Evolutionary conservation across 2,329 filamentous ascomycete species (phyloP), one percentile per base, ranked within the genome.

Genomic region (Simplicillium sp.): DNA sequence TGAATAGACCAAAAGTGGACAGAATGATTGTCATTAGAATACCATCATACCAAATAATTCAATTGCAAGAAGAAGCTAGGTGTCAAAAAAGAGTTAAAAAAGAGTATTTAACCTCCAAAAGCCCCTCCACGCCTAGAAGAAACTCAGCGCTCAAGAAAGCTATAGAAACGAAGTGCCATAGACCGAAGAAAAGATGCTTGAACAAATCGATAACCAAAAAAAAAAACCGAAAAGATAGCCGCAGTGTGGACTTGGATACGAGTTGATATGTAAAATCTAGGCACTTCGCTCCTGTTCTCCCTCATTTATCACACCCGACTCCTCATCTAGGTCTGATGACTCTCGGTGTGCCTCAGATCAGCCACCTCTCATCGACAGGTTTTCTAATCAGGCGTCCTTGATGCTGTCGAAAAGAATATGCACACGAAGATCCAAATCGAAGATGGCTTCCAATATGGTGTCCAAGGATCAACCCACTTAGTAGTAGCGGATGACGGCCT

Each of bases 401-500:
- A 36, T 36, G 14, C 34, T 36, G 34, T 36, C 34, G 34, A 36
- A 36, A 17, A 15, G 41, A 43, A 40, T 44, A 44, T 44, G 36
- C 38, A 41, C 42, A 44, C 35, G 35, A 42, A 44, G 20, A 40
- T 38, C 48, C 51, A 57, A 60, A 53, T 51, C 48, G 46, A 47
- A 49, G 44, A 46, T 48, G 46, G 43, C 47, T 48, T 46, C 49
- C 13, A 46, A 45, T 25, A 28, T 37, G 39, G 34, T 37, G 25
- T 29, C 25, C 29, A 36, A 25, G 5, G 5, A 25, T 25, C 20
- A 25, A 25, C 39, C 16, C 20, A 29, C 36, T 51, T 59, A 60
- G 50, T 61, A 69, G 55, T 70, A 70, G 41, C 61, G 65, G 48
- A 75, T 59, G 44, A 58, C 54, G 20, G 64, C 69, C 29, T 52